Evolutionary conservation across 805 yeast genomes (phyloP), one percentile per base, ranked within the genome.

Genomic region (Groenewaldozyma salmanticensis): DNA sequence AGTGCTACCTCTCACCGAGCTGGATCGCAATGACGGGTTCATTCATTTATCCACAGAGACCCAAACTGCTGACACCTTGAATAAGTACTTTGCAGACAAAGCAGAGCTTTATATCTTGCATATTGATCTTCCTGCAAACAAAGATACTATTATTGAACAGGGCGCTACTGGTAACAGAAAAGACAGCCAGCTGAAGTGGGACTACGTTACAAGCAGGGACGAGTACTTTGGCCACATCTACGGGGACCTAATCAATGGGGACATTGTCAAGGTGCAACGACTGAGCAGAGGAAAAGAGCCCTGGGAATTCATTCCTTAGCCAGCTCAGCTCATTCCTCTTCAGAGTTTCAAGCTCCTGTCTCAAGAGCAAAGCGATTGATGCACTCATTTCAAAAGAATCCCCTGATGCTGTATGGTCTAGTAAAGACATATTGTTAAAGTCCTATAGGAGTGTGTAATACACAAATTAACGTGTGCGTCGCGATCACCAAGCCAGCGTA

Each of bases 11-110:
- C 31, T 43, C 21, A 36, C 49, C 16, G 51, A 51, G 7, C 40
- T 53, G 19, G 59, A 55, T 35, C 35, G 44, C 17, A 50, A 48
- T 34, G 57, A 54, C 37, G 59, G 59, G 13, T 55, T 49, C 35
- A 47, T 53, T 18, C 59, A 55, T 39, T 43, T 55, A 29, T 51
- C 54, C 21, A 52, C 58, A 20, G 39, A 33, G 19, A 44, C 42
- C 9, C 58, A 54, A 43, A 39, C 53, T 21, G 35, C 16, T 3
- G 55, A 46, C 21, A 53, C 58, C 1, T 45, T 55, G 29, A 39
- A 49, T 35, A 38, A 40, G 36, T 53, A 43, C 37, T 55, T 47
- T 32, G 15, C 33, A 27, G 43, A 46, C 27, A 39, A 31, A 24
- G 39, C 44, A 2, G 36, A 44, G 20, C 53, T 52, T 21, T 35